Evolutionary conservation across 345 rosid genomes (phyloP), one percentile per base, ranked within the genome.

Genomic region (Salix viminalis): DNA sequence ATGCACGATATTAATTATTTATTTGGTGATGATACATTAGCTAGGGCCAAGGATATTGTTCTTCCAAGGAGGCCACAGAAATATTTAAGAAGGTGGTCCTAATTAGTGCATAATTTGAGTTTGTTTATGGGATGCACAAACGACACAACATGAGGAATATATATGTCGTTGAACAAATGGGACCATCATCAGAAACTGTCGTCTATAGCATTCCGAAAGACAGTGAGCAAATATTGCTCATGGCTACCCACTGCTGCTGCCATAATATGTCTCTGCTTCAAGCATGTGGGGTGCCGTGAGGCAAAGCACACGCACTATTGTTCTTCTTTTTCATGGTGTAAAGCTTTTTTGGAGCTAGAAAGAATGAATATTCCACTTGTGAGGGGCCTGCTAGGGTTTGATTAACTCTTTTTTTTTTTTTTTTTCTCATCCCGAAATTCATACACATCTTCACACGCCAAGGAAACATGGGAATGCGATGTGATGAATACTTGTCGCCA

Each of bases 231-330:
- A 8, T 34, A 34, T 34, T 61, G 39, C 58, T 41, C 56, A 10
- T 42, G 58, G 28, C 67, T 24, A 8, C 8, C 56, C 56, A 61
- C 68, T 26, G 8, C 15, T 13, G 18, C 3, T 24, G 36, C 28
- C 26, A 23, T 15, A 11, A n/a, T n/a, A 23, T 58, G 46, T 72
- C 23, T 18, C 18, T n/a, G 5, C 65, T 71, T 24, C 21, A 42
- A 19, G 61, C 83, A 81, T 61, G 77, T 60, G 67, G 77, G 72
- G 71, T 69, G 52, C 50, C 48, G 37, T 61, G 19, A 39, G 1
- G 60, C 24, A 32, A 26, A 26, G 28, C 37, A 12, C 19, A 21
- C 4, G 26, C 12, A 5, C 26, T 0, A 26, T 9, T 48, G 34
- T 30, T 50, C 11, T 10, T 28, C 58, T 23, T 37, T 37, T 9